phyloP scores from a whole-genome alignment of 169 alveolate genomes.

The Haemoproteus tartakovskyi region DNA sequence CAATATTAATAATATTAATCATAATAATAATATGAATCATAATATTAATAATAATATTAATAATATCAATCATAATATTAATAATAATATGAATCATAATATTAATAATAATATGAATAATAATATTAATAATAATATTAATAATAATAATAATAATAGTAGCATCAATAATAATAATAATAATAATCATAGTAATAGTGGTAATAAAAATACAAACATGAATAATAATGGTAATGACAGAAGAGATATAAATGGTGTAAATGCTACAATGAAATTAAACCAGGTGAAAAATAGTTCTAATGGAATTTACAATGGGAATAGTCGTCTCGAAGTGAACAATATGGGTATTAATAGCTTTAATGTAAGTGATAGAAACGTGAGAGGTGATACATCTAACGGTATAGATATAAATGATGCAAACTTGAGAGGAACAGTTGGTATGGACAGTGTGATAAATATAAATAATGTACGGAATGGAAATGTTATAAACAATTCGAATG shows the following conservation, averaged over 20 bases:
- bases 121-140: background rate
- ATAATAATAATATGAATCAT: background rate
- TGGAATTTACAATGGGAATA: too few relatives aligned
- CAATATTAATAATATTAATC: background rate
- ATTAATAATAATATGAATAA: background rate
- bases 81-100: background rate
- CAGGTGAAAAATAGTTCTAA: too few relatives aligned
- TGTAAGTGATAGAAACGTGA: too few relatives aligned
- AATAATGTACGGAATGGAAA: too few relatives aligned
- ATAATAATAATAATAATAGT: slow-evolving; percentile 1
- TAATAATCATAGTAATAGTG: background rate
- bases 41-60: background rate
- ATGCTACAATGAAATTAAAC: too few relatives aligned
- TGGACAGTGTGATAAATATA: too few relatives aligned
- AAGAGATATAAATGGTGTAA: background rate
- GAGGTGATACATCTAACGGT: too few relatives aligned
- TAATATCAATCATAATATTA: background rate
- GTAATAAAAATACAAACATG: background rate
- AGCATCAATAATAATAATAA: background rate
- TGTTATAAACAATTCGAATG: too few relatives aligned
- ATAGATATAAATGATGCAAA: too few relatives aligned
- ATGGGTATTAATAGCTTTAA: too few relatives aligned
- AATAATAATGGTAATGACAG: background rate
- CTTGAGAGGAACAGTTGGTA: too few relatives aligned
- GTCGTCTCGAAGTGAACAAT: too few relatives aligned